Evolutionary conservation across 1,284 basidiomycete genomes (phyloP).

Genomic region (Ganoderma lingzhi): DNA sequence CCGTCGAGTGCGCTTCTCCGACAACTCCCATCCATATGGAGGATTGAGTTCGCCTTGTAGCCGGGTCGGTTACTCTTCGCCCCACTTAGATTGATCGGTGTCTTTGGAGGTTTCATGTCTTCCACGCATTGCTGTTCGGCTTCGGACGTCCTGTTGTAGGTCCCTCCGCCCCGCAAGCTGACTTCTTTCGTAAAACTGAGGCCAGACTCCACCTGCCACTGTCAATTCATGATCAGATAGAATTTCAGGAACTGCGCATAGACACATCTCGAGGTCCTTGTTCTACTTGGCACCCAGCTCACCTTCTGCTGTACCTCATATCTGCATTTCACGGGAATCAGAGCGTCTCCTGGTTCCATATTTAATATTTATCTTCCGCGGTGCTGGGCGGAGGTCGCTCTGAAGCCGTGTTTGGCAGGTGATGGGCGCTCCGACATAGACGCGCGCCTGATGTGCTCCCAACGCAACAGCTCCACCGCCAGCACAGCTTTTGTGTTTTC

Average conservation of each 20-base stretch:
- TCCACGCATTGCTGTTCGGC: not conserved
- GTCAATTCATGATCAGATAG: not conserved
- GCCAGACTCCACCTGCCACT: not conserved
- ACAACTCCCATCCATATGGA: not conserved
- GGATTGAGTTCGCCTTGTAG: not conserved
- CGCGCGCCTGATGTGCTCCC: not conserved
- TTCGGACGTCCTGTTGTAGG: not conserved
- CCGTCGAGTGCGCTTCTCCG: not conserved
- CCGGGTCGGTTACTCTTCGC: not conserved
- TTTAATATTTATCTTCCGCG: not conserved
- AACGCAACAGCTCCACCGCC: no score
- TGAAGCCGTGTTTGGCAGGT: not conserved
- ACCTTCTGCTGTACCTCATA: slow-evolving; percentile 3
- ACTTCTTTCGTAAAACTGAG: not conserved
- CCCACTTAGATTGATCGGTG: not conserved
- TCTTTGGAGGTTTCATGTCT: not conserved
- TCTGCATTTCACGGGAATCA: not conserved
- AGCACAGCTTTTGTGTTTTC: not conserved
- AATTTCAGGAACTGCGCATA: not conserved
- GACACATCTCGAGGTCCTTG: not conserved
- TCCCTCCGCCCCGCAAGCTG: not conserved
- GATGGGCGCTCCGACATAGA: slow-evolving; percentile 1
- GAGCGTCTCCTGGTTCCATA: not conserved
- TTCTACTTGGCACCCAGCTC: not conserved
- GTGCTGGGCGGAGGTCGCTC: not conserved